phyloP scores from a whole-genome alignment of 176 grass and related monocot genomes.

The Aegilops speltoides region DNA sequence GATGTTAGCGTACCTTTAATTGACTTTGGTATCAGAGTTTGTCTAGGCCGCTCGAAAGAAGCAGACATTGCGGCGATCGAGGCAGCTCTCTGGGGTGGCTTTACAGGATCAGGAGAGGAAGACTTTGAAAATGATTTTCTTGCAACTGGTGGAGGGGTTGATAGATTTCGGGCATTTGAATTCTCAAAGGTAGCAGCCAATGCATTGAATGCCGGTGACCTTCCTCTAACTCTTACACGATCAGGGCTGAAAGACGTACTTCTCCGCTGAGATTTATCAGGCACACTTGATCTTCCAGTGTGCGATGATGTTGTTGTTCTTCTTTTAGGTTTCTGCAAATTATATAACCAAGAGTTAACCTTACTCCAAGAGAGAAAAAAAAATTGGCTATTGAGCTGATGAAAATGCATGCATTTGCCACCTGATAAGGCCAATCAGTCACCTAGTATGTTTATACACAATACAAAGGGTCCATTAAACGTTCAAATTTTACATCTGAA shows the following conservation, averaged over 20 bases:
- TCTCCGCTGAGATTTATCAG: conserved; percentile 92
- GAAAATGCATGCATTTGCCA: not conserved
- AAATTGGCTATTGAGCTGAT: not conserved
- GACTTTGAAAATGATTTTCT: conserved; percentile 69
- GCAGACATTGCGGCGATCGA: conserved; percentile 68
- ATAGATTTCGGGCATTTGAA: conserved; percentile 82
- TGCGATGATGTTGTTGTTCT: conserved; percentile 65
- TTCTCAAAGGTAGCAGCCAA: conserved; percentile 97
- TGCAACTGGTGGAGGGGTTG: conserved; percentile 80
- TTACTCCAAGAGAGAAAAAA: conserved; percentile 9
- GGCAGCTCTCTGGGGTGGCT: conserved; percentile 52
- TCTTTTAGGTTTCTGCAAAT: conserved; percentile 87
- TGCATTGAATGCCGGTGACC: conserved; percentile 95
- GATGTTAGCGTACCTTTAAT: conserved; percentile 74
- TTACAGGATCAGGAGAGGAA: conserved; percentile 54
- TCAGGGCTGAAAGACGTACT: conserved; percentile 99
- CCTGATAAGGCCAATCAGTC: not conserved
- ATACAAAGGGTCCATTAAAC: not conserved
- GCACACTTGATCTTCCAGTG: conserved; percentile 73
- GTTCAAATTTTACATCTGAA: not conserved
- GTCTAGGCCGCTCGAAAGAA: conserved; percentile 80
- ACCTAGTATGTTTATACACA: not conserved
- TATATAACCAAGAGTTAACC: conserved; percentile 29
- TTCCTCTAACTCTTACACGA: conserved; percentile 86
- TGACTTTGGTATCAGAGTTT: conserved; percentile 91